phyloP scores from a whole-genome alignment of 2,329 filamentous ascomycete species.

The Biscogniauxia marginata region DNA sequence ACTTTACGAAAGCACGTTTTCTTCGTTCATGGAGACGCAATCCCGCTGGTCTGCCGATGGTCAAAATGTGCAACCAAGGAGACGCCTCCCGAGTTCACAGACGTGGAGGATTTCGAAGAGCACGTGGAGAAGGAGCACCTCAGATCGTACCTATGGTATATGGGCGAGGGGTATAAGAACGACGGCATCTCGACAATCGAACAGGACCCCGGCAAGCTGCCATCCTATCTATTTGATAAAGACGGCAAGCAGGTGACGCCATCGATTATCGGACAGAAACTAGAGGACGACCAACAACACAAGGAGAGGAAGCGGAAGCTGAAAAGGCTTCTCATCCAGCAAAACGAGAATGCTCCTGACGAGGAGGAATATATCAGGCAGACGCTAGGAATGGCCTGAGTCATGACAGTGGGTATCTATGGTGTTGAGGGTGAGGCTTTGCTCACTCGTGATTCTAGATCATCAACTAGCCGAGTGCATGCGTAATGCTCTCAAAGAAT shows the following conservation, averaged over 20 bases:
- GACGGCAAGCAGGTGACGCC: slow-evolving; percentile 58
- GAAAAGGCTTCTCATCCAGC: slow-evolving; percentile 41
- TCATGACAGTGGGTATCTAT: neutral
- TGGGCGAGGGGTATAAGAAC: slow-evolving; percentile 58
- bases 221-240: slow-evolving; percentile 51
- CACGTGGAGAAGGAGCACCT: slow-evolving; percentile 58
- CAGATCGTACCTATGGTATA: slow-evolving; percentile 53
- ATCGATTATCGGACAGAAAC: slow-evolving; percentile 48
- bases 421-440: neutral
- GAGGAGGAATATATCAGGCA: slow-evolving; percentile 39
- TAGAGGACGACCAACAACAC: slow-evolving; percentile 49
- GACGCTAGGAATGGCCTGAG: slow-evolving; percentile 23
- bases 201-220: slow-evolving; percentile 32
- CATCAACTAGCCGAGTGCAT: neutral
- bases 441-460: too few species aligned
- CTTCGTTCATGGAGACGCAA: slow-evolving; percentile 43
- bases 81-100: slow-evolving; percentile 20
- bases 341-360: slow-evolving; percentile 45
- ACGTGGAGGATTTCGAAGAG: slow-evolving; percentile 37
- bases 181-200: slow-evolving; percentile 27
- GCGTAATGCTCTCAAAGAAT: neutral
- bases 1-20: slow-evolving; percentile 56
- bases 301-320: slow-evolving; percentile 45
- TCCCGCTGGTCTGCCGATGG: slow-evolving; percentile 38
- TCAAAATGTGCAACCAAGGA: slow-evolving; percentile 35